phyloP scores from a whole-genome alignment of 257 asterid species.

The Echites panduratus region DNA sequence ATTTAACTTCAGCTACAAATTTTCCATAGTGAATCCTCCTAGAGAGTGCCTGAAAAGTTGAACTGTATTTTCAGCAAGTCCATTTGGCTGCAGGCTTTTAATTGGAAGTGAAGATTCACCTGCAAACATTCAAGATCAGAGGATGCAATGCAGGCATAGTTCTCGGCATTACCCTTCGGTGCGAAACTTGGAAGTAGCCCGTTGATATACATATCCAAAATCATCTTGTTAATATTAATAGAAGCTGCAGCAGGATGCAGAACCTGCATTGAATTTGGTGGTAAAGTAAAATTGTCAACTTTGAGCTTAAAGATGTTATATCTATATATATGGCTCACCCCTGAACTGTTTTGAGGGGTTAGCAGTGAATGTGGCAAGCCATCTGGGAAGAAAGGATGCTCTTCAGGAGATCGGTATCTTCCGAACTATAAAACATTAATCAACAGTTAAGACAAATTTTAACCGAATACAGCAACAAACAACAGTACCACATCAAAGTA shows the following conservation, averaged over 20 bases:
- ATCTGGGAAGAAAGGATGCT: conserved; percentile 67
- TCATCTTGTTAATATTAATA: conserved; percentile 55
- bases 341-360: conserved; percentile 25
- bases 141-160: conserved; percentile 47
- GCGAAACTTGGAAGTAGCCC: conserved; percentile 55
- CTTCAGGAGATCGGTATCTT: conserved; percentile 61
- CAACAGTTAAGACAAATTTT: too few relatives aligned
- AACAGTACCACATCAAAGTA: too few relatives aligned
- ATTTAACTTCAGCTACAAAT: conserved; percentile 87
- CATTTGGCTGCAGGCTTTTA: background rate
- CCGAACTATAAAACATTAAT: conserved; percentile 57
- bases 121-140: conserved; percentile 66
- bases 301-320: background rate
- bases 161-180: conserved; percentile 38
- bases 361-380: conserved; percentile 39
- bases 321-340: conserved; percentile 23
- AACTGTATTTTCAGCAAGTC: background rate
- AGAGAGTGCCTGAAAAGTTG: conserved; percentile 81
- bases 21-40: conserved; percentile 87
- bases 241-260: conserved; percentile 64
- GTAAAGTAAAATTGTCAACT: background rate
- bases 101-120: conserved; percentile 31
- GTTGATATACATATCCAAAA: conserved; percentile 49
- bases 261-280: conserved; percentile 27
- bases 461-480: too few relatives aligned